Evolutionary conservation across 208 protist species (phyloP).

Genomic region (Strigomonas galati): DNA sequence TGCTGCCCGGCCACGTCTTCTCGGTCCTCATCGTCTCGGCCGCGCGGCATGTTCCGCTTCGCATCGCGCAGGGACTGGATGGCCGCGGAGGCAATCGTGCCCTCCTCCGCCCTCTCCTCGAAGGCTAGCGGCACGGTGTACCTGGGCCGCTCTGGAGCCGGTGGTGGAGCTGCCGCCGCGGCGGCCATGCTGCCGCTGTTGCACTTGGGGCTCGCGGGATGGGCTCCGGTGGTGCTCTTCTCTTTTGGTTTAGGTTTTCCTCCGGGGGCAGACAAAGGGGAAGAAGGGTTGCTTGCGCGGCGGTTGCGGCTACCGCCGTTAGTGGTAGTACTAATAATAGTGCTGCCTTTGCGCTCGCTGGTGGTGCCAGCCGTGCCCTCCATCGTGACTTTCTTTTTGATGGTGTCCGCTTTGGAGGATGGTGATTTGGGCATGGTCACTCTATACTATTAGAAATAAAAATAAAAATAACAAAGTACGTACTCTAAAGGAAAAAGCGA

Average conservation of each 20-base stretch:
- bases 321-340: too few species aligned
- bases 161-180: not conserved
- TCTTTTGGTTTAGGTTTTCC: too few species aligned
- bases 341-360: too few species aligned
- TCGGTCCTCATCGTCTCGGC: too few species aligned
- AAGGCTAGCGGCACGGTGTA: conserved; percentile 11
- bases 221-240: too few species aligned
- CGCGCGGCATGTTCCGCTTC: not conserved
- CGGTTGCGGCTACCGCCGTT: not conserved
- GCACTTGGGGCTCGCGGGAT: not conserved
- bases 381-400: too few species aligned
- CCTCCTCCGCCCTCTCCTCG: not conserved
- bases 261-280: not conserved
- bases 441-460: too few species aligned
- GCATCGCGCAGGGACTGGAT: too few species aligned
- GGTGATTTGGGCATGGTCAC: too few species aligned
- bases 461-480: not conserved
- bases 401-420: too few species aligned
- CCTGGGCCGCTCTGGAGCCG: not conserved
- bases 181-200: not conserved
- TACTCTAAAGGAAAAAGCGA: not conserved
- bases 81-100: conserved; percentile 1
- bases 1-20: too few species aligned
- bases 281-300: not conserved
- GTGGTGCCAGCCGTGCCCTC: too few species aligned